Conservation (phyloP, 139 green algal species). For the Chlamydomonas incerta region DNA sequence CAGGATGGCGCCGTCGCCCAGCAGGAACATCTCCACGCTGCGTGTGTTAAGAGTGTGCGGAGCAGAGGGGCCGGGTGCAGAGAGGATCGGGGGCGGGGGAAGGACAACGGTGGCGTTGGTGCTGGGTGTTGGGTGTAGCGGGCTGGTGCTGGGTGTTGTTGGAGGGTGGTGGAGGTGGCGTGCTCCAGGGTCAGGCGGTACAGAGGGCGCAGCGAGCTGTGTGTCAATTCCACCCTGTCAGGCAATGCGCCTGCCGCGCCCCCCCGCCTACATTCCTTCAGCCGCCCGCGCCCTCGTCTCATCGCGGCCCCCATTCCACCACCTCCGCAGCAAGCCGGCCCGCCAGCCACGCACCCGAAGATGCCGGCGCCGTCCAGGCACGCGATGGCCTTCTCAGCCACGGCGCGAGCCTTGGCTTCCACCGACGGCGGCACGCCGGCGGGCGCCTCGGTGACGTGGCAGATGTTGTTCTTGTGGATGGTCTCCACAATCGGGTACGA, state of each 20-base stretch:
- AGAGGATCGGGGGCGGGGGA: too few species aligned
- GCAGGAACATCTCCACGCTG: conserved; percentile 96
- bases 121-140: too few species aligned
- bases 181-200: too few species aligned
- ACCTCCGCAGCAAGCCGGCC: background rate
- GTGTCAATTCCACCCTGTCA: too few species aligned
- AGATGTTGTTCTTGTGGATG: conserved; percentile 95
- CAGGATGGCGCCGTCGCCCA: conserved; percentile 83
- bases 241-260: too few species aligned
- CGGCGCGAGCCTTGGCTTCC: conserved; percentile 60
- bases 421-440: conserved; percentile 71
- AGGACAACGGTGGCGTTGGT: too few species aligned
- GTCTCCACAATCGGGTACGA: conserved; percentile 96
- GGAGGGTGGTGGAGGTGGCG: too few species aligned
- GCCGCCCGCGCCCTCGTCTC: background rate
- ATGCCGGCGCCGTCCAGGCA: conserved; percentile 91
- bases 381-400: conserved; percentile 83
- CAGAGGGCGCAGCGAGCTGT: too few species aligned
- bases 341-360: conserved; percentile 78
- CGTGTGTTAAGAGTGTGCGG: too few species aligned
- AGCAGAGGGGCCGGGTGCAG: too few species aligned
- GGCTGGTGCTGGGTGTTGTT: too few species aligned
- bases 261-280: too few species aligned
- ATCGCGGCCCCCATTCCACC: background rate
- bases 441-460: conserved; percentile 90